Conservation (phyloP, 192 early-diverging fungal species). For the Podila clonocystis region DNA sequence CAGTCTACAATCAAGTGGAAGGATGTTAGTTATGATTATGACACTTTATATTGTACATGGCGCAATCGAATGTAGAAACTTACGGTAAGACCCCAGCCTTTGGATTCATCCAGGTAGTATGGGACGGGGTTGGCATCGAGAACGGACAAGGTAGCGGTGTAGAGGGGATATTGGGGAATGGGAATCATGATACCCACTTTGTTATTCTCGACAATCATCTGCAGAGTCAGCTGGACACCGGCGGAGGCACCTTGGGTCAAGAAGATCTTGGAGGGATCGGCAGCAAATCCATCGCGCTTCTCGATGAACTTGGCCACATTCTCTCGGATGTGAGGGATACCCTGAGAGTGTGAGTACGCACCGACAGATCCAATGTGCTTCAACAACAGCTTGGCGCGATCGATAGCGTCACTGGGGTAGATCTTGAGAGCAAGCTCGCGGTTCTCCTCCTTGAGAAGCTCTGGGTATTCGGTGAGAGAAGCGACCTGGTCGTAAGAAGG, state of each 20-base stretch:
- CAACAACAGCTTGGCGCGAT: constrained; percentile 79
- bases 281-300: constrained; percentile 91
- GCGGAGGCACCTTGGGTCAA: constrained; percentile 93
- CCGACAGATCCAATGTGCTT: constrained; percentile 81
- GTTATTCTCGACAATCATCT: constrained; percentile 80
- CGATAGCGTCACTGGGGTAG: constrained; percentile 89
- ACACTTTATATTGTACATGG: neutral
- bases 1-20: constrained; percentile 12
- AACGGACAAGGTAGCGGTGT: constrained; percentile 91
- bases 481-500: constrained; percentile 67
- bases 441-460: constrained; percentile 74
- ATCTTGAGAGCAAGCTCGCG: constrained; percentile 59
- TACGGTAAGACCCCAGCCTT: constrained; percentile 83
- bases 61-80: constrained; percentile 1
- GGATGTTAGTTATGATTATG: neutral
- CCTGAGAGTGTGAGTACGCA: constrained; percentile 96
- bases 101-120: constrained; percentile 91
- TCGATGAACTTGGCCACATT: constrained; percentile 93
- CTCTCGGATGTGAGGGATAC: constrained; percentile 84
- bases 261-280: constrained; percentile 87
- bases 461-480: constrained; percentile 90
- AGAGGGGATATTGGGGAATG: constrained; percentile 98
- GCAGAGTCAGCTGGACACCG: constrained; percentile 93
- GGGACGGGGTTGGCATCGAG: constrained; percentile 88
- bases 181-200: constrained; percentile 98